Conservation (phyloP, 805 yeast genomes). For the Ogataea populi-albae region DNA sequence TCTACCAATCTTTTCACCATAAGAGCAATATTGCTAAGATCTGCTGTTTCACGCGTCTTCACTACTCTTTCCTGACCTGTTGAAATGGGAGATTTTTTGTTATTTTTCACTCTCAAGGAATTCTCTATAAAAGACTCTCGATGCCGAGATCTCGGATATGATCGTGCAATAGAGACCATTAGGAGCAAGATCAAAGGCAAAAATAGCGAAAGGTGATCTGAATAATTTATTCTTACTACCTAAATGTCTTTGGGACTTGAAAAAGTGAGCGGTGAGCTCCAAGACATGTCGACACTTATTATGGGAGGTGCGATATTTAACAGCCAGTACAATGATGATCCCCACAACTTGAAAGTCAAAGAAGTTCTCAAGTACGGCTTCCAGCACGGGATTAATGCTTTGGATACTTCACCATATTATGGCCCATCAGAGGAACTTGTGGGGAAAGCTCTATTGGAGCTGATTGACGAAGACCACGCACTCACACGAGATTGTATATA, state of each 20-base stretch:
- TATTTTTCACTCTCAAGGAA: too few species aligned
- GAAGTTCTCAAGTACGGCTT: constrained; percentile 62
- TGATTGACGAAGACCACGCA: constrained; percentile 33
- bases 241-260: constrained; percentile 21
- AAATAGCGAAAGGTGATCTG: neutral
- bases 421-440: constrained; percentile 80
- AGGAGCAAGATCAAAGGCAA: too few species aligned
- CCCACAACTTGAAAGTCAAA: constrained; percentile 53
- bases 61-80: too few species aligned
- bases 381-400: constrained; percentile 63
- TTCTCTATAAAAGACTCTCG: too few species aligned
- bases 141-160: too few species aligned
- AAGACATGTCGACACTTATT: constrained; percentile 53
- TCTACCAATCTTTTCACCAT: too few species aligned
- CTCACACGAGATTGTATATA: constrained; percentile 61
- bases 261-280: constrained; percentile 25
- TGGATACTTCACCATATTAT: constrained; percentile 92
- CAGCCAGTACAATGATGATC: constrained; percentile 72
- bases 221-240: neutral
- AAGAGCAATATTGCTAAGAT: too few species aligned
- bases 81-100: too few species aligned
- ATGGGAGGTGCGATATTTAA: constrained; percentile 91
- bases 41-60: too few species aligned
- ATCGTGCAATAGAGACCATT: too few species aligned
- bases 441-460: constrained; percentile 58